Evolutionary conservation across 2,329 filamentous ascomycete genomes (phyloP), one percentile per base, ranked within the genome.

Genomic region (Chaetothyriales sp.): DNA sequence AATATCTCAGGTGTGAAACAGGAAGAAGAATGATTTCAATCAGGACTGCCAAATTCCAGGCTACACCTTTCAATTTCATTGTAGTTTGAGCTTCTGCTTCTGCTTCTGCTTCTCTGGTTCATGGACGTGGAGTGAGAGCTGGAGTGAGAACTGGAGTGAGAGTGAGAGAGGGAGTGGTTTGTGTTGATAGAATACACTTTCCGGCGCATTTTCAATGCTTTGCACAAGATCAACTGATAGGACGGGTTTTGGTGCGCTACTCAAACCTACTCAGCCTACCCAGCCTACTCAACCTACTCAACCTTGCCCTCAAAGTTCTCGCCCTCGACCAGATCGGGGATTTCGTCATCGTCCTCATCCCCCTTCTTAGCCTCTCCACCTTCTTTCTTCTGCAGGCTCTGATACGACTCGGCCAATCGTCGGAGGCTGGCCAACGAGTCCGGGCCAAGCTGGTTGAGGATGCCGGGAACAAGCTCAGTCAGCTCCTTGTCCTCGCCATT

Each of bases 401-500:
- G 92, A 80, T 98, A 98, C 80, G 85, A 93, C 80, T 98, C 92
- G 64, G 92, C 92, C 58, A 98, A 81, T 79, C 96, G 96, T 72
- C 92, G 86, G 66, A 98, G 86, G 58, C 88, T 95, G 55, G 92
- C 92, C 54, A 98, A 85, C 58, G 87, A 95, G 78, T 98, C 92
- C 66, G 92, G 92, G 66, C 92, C 92, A 58, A 98, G 87, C 78
- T 98, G 92, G 84, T 96, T 98, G 59, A 98, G 86, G 74, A 98
- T 98, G 60, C 92, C 92, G 65, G 92, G 92, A 60, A 98, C 92
- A 64, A 98, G 88, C 78, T 98, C 92, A 57, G 92, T 98, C 62
- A 98, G 86, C 77, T 98, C 92, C 81, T 98, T 98, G 76, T 98
- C 92, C 77, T 98, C 92, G 60, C 90, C 92, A 71, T 87, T 83